phyloP scores from a whole-genome alignment of 345 rosid species.

The Psidium guajava region DNA sequence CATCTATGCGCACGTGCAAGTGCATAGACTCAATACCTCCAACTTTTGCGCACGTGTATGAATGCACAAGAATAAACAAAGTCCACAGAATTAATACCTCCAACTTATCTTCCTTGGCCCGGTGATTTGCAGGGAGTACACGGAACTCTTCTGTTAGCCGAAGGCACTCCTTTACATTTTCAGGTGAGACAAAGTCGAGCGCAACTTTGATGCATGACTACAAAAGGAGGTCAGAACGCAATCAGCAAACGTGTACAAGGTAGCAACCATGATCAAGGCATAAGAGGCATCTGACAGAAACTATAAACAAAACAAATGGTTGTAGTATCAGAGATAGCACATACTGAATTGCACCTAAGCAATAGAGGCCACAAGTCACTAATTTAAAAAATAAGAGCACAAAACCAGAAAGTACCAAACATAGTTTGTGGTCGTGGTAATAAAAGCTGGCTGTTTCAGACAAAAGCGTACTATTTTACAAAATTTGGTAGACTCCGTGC shows the following conservation, averaged over 20 bases:
- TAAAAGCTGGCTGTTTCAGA: neutral
- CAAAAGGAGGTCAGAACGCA: neutral
- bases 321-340: neutral
- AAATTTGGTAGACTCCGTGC: neutral
- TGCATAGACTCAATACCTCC: neutral
- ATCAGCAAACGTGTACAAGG: neutral
- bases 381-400: neutral
- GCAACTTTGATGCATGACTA: slow-evolving; percentile 30
- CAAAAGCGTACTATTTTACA: neutral
- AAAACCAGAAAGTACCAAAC: neutral
- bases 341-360: neutral
- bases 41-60: neutral
- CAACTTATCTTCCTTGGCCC: slow-evolving; percentile 20
- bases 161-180: slow-evolving; percentile 18
- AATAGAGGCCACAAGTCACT: neutral
- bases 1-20: accelerated
- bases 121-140: slow-evolving; percentile 13
- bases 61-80: neutral
- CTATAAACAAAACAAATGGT: neutral
- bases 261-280: neutral
- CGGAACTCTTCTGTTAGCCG: slow-evolving; percentile 20
- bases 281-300: neutral
- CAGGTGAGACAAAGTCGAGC: slow-evolving; percentile 26
- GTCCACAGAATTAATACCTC: slow-evolving; percentile 6
- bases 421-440: neutral